Evolutionary conservation across 169 alveolate genomes (phyloP), one percentile per base, ranked within the genome.

Genomic region (Plasmodium cynomolgi): DNA sequence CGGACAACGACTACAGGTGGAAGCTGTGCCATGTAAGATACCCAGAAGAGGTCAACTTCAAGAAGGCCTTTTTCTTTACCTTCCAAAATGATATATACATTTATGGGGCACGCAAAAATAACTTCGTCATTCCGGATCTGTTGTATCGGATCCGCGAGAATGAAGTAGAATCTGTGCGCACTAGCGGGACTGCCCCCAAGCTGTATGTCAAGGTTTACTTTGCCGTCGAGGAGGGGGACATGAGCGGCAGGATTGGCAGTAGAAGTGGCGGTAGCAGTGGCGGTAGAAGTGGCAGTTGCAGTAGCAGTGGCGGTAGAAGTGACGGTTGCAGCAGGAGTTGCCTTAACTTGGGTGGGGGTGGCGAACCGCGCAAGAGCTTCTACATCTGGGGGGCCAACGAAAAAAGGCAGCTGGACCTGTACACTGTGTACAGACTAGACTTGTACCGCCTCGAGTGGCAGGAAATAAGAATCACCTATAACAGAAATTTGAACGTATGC

Each of bases 351-450:
- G 17, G 17, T 1, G 15, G 62, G 0, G 17, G 13, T 15, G 26
- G 1, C 6, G 8, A 50, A 50, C 1, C 20, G 62, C 7, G 9
- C 20, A 50, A 84, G 31, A 41, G 73, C 29, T 37, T 84, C 54
- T 84, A 84, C 79, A 71, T 84, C 56, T 71, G 73, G 15, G 92
- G 92, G 54, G 75, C 74, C 50, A 84, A 84, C 34, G 84, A 84
- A 84, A 39, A 26, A 26, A 68, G 58, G 56, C 31, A 23, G 39
- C 72, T 84, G 34, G 92, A 84, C 54, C 77, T 84, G 23, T 84
- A 72, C 44, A 84, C 47, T 3, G 20, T 84, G 44, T 84, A 72
- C 44, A 72, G 54, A 34, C 58, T 84, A 6, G 81, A 84, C 23
- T 31, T 84, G 41, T 41, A 8, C 54, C 58, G 39, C 20, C 77